Conservation (phyloP, 495 filamentous ascomycete species). For the Bathelium albidoporum region DNA sequence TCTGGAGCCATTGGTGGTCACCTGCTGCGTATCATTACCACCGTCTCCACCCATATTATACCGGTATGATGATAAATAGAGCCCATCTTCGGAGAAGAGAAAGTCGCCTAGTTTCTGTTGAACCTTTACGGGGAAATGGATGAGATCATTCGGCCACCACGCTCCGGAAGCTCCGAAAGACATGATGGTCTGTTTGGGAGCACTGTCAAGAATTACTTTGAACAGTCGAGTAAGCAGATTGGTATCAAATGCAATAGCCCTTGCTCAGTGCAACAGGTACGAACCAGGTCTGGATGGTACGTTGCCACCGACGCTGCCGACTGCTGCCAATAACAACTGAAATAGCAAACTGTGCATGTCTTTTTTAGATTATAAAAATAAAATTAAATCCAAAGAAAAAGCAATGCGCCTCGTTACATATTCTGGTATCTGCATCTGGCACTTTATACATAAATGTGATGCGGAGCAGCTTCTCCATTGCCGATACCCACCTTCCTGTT, state of each 20-base stretch:
- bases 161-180: constrained; percentile 14
- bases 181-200: constrained; percentile 9
- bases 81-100: constrained; percentile 14
- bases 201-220: constrained; percentile 1
- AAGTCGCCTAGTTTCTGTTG: constrained; percentile 10
- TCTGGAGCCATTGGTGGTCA: constrained; percentile 3
- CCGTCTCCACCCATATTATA: constrained; percentile 18
- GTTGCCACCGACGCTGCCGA: not conserved
- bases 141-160: constrained; percentile 14
- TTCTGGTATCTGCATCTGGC: too few relatives aligned
- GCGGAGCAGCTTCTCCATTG: too few relatives aligned
- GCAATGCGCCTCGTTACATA: too few relatives aligned
- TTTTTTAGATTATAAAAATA: too few relatives aligned
- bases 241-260: not conserved
- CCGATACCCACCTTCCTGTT: too few relatives aligned
- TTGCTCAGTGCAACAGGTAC: not conserved
- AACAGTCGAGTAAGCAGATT: not conserved
- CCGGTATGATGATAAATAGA: constrained; percentile 12
- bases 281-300: not conserved
- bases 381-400: too few relatives aligned
- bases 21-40: constrained; percentile 12
- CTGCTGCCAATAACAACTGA: too few relatives aligned
- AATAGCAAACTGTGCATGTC: too few relatives aligned
- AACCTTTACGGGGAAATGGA: constrained; percentile 10
- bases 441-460: too few relatives aligned